These are phyloP conservation scores for Mrakiaceae sp. DNA, from an alignment of 1,284 basidiomycete species.

Conservation along the genomic window DNA sequence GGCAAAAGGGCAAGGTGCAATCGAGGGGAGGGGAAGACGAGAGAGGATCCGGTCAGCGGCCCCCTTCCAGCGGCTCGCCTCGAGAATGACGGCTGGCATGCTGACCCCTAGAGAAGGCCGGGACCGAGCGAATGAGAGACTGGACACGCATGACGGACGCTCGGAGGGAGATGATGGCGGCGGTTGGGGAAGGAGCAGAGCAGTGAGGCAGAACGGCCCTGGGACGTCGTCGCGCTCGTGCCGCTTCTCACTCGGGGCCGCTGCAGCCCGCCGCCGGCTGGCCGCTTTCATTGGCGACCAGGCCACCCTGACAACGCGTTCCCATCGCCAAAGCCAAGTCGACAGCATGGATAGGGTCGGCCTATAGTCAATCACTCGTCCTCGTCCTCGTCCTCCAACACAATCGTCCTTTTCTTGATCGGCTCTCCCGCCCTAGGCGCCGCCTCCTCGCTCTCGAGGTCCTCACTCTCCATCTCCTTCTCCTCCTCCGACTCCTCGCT, in stretches of 20 bases:
- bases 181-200: neutral
- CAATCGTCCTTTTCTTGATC: constrained; percentile 43
- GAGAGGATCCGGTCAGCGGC: neutral
- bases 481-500: constrained; percentile 20
- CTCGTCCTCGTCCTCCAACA: constrained; percentile 48
- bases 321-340: too few species aligned
- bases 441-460: constrained; percentile 50
- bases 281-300: too few species aligned
- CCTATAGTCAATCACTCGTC: constrained; percentile 34
- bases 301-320: too few species aligned
- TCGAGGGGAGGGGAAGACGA: neutral
- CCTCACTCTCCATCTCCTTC: constrained; percentile 52
- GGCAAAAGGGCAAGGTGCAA: too few species aligned
- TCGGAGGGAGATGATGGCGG: neutral
- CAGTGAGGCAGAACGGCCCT: neutral
- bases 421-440: constrained; percentile 38
- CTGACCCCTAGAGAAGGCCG: neutral
- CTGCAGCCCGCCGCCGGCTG: too few species aligned
- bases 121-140: neutral
- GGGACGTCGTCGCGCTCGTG: neutral
- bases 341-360: too few species aligned
- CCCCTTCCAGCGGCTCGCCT: neutral
- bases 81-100: neutral
- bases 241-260: too few species aligned
- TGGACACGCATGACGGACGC: neutral